Evolutionary conservation across 1,284 basidiomycete genomes (phyloP), one percentile per base, ranked within the genome.

Genomic region (Cutaneotrichosporon sp.): DNA sequence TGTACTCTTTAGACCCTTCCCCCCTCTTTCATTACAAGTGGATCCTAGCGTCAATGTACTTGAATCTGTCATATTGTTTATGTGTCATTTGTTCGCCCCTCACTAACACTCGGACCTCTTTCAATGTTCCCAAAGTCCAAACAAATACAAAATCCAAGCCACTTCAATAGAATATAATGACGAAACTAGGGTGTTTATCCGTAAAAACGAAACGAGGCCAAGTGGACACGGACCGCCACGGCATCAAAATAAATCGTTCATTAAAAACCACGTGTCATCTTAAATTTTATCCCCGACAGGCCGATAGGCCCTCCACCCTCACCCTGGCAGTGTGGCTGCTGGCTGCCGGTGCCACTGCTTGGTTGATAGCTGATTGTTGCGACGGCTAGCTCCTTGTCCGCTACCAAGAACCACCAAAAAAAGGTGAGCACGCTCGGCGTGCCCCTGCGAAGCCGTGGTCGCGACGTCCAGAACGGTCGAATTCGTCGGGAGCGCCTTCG

Each of bases 321-420:
- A 6, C 16, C 18, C 18, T 40, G 38, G 13, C 38, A 2, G 6
- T 16, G 2, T 16, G 38, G 5, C 13, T 13, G 40, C 40, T 50
- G 47, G 47, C 50, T 16, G 51, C 16, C 5, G 11, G 30, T n/a
- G 2, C 26, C 26, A 26, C 26, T 1, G 26, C 26, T 3, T 26
- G 26, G 26, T 26, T 26, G 26, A 26, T 26, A 26, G 26, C 26
- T 26, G 26, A 26, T 26, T 26, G 26, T 34, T 31, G 30, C 30
- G 31, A 18, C 31, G 31, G 6, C 5, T 53, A 21, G 13, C 14
- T 56, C 55, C 21, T 56, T 22, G 36, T 42, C 36, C 55, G 36
- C 51, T 42, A 38, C 38, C 55, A 56, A 56, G 55, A 56, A 56
- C 38, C 36, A 42, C 36, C 34, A 51, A 52, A 46, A 51, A 56